These are phyloP conservation scores for Pythium chondricola DNA, from an alignment of 352 stramenopile genomes.

Conservation along the genomic window DNA sequence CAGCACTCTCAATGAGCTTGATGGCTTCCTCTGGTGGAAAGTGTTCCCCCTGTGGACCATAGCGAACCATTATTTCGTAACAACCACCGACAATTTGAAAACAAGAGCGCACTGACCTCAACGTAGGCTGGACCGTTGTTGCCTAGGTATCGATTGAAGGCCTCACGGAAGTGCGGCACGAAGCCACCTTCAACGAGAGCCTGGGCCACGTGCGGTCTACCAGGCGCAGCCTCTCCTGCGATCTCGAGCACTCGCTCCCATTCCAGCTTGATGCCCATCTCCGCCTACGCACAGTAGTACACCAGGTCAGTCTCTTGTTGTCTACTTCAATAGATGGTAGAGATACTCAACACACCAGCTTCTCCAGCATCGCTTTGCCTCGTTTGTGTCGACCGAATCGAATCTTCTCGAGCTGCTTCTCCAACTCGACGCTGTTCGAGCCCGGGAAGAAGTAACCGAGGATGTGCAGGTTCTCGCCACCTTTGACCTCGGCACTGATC, in stretches of 20 bases:
- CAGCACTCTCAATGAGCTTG: conserved; percentile 75
- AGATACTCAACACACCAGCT: conserved; percentile 75
- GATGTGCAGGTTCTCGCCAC: conserved; percentile 81
- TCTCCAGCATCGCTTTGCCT: conserved; percentile 77
- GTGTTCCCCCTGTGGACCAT: conserved; percentile 48
- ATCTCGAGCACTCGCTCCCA: conserved; percentile 81
- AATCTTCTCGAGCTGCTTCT: conserved; percentile 76
- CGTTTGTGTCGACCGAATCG: conserved; percentile 69
- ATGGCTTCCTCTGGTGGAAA: conserved; percentile 84
- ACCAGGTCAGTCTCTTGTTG: background rate
- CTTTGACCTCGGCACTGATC: conserved; percentile 82
- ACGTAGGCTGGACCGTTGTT: conserved; percentile 82
- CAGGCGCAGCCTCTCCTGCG: conserved; percentile 73
- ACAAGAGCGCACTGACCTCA: too few relatives aligned
- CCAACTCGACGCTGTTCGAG: conserved; percentile 63
- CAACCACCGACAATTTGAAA: too few relatives aligned
- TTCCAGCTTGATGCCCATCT: conserved; percentile 74
- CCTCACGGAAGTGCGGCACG: conserved; percentile 72
- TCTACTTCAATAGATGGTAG: background rate
- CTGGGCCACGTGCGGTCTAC: conserved; percentile 72
- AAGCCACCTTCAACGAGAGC: conserved; percentile 70
- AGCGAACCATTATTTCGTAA: too few relatives aligned
- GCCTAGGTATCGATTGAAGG: conserved; percentile 73
- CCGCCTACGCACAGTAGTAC: conserved; percentile 30
- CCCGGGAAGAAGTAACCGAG: conserved; percentile 82